Percentiles rank a stretch among this genome's conserved stretches.
phyloP scores from a whole-genome alignment of 2,329 filamentous ascomycete genomes.

The Cordyceps militaris region DNA sequence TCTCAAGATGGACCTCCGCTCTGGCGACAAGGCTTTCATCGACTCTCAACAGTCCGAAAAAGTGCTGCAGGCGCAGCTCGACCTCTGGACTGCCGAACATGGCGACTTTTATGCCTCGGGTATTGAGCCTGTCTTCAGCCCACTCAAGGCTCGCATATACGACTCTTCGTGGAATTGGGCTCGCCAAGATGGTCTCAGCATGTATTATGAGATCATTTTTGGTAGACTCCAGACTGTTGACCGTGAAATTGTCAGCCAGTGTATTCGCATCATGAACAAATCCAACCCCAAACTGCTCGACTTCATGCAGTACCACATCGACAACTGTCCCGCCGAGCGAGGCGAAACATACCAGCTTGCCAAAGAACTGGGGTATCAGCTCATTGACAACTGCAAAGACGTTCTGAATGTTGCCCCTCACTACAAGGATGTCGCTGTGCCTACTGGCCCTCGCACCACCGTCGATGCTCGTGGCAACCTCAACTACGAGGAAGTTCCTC shows the following conservation, averaged over 20 bases:
- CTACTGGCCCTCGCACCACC: constrained; percentile 87
- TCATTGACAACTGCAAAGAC: constrained; percentile 97
- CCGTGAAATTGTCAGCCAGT: constrained; percentile 96
- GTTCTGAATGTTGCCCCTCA: constrained; percentile 76
- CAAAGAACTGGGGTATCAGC: constrained; percentile 84
- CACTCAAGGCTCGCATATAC: constrained; percentile 90
- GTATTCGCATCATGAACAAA: constrained; percentile 98
- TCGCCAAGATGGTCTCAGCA: constrained; percentile 90
- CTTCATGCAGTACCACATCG: constrained; percentile 99
- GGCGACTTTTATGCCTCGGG: constrained; percentile 93
- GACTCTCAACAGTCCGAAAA: constrained; percentile 78
- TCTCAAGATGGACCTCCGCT: constrained; percentile 91
- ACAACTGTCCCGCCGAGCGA: constrained; percentile 93
- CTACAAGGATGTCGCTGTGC: constrained; percentile 92
- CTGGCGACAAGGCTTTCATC: constrained; percentile 91
- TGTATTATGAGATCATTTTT: constrained; percentile 99
- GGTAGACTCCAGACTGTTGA: constrained; percentile 88
- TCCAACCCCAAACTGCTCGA: constrained; percentile 93
- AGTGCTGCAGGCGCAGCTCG: constrained; percentile 84
- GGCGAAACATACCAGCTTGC: constrained; percentile 98
- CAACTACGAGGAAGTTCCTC: constrained; percentile 80
- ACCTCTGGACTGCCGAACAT: constrained; percentile 92
- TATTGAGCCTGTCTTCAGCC: constrained; percentile 88
- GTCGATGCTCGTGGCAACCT: constrained; percentile 89
- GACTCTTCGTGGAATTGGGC: constrained; percentile 99